Evolutionary conservation across 148 eudicot genomes (phyloP).

Genomic region (Amaranthus hypochondriacus): DNA sequence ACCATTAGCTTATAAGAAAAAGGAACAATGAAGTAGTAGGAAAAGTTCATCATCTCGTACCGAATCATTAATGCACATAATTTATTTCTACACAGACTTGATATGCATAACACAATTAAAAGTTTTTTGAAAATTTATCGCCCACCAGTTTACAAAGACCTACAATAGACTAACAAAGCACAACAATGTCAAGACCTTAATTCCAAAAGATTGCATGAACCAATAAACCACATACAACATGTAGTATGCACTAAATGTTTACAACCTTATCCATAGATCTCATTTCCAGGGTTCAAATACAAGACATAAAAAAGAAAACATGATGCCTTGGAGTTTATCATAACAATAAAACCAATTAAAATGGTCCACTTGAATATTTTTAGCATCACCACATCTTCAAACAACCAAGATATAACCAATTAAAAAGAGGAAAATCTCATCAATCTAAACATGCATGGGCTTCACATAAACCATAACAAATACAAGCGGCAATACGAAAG

Average conservation of each 20-base stretch:
- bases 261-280: neutral
- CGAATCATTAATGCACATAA: neutral
- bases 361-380: neutral
- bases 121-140: neutral
- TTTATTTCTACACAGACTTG: neutral
- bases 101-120: neutral
- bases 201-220: too few species aligned
- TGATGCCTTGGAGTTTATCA: neutral
- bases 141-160: neutral
- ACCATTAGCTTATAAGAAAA: neutral
- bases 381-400: neutral
- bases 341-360: neutral
- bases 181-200: too few species aligned
- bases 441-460: neutral
- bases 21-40: neutral
- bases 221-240: neutral
- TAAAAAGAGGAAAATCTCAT: neutral
- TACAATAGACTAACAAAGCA: too few species aligned
- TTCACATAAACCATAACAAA: neutral
- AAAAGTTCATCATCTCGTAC: neutral
- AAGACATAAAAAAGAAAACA: neutral
- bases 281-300: neutral
- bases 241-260: neutral
- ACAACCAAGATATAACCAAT: neutral
- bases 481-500: neutral